A percentile compares a stretch with the other conserved stretches of the same genome.
These are phyloP conservation scores for Colletotrichum filicis DNA, from an alignment of 2,329 filamentous ascomycete species.

Conservation along the genomic window DNA sequence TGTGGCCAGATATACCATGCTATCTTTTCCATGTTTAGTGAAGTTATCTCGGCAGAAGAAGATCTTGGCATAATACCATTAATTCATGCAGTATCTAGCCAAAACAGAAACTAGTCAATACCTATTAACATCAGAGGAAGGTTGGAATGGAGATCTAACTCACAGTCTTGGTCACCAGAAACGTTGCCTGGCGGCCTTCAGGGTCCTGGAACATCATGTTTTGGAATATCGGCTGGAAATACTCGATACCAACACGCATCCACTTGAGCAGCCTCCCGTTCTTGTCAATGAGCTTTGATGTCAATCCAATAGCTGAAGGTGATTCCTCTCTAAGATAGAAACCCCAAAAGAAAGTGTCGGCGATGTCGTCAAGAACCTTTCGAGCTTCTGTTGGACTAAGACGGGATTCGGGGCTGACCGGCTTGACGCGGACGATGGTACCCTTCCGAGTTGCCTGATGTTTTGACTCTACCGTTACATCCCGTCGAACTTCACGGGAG, in stretches of 20 bases:
- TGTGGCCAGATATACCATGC: not conserved
- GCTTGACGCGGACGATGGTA: not conserved
- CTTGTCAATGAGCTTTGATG: not conserved
- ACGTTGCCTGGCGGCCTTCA: not conserved
- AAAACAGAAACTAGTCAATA: not conserved
- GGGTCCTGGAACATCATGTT: not conserved
- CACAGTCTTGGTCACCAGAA: not conserved
- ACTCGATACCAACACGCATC: not conserved
- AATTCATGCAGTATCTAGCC: slow-evolving; percentile 23
- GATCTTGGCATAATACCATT: not conserved
- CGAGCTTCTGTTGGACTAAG: not conserved
- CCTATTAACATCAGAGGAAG: not conserved
- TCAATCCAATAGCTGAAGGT: not conserved
- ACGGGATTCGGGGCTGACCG: not conserved
- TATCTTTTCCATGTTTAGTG: not conserved
- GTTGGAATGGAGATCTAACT: not conserved
- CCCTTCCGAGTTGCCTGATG: not conserved
- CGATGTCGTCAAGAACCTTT: not conserved
- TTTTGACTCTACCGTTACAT: not conserved
- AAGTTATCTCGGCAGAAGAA: too few relatives aligned
- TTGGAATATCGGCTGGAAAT: not conserved
- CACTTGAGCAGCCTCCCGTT: not conserved
- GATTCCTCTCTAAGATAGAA: slow-evolving; percentile 6
- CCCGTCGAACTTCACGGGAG: not conserved
- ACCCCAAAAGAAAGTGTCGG: slow-evolving; percentile 1